Evolutionary conservation across 2,329 filamentous ascomycete genomes (phyloP).

Genomic region (Talaromyces verruculosus): DNA sequence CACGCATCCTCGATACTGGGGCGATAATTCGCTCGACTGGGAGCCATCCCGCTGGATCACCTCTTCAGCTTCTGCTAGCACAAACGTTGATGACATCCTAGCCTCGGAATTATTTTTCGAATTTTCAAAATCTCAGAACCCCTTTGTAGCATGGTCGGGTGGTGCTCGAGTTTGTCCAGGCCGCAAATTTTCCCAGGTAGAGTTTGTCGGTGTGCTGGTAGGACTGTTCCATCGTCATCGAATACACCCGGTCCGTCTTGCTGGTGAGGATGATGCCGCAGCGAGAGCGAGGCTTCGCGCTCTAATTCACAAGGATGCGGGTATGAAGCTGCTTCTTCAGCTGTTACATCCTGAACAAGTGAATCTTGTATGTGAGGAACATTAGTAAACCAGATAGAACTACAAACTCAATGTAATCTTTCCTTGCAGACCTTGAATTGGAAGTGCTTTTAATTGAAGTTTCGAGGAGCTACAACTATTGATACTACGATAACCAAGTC

Average conservation of each 20-base stretch:
- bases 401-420: too few species aligned
- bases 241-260: not conserved
- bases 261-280: not conserved
- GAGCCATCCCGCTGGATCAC: conserved; percentile 3
- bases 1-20: conserved; percentile 1
- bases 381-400: too few species aligned
- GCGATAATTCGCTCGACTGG: not conserved
- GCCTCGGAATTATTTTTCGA: not conserved
- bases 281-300: not conserved
- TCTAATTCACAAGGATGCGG: not conserved
- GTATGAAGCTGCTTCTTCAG: conserved; percentile 1
- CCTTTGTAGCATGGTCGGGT: not conserved
- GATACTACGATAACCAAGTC: too few species aligned
- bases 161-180: conserved; percentile 1
- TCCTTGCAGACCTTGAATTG: too few species aligned
- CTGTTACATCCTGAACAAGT: conserved; percentile 1
- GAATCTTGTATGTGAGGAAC: not conserved
- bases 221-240: not conserved
- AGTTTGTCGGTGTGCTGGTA: conserved; percentile 2
- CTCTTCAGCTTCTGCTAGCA: not conserved
- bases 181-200: conserved; percentile 6
- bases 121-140: not conserved
- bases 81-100: not conserved
- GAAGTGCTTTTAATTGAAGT: too few species aligned
- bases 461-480: too few species aligned